Evolutionary conservation across 768 basidiomycete species (phyloP).

Genomic region (Paxillus involutus): DNA sequence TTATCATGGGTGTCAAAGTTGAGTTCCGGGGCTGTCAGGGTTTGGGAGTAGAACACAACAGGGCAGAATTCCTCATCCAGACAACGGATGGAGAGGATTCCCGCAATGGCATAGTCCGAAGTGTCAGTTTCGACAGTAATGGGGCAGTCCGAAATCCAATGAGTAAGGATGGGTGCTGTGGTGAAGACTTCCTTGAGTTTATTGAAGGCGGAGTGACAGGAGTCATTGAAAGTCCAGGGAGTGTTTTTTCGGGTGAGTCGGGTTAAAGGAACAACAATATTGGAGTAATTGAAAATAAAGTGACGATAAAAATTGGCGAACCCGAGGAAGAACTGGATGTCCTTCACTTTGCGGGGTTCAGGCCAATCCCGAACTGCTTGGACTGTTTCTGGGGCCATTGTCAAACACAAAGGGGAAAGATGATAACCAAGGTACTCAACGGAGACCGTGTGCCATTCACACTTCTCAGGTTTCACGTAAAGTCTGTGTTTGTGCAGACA

Average conservation of each 20-base stretch:
- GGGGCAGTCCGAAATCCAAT: neutral
- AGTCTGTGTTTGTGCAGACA: too few relatives aligned
- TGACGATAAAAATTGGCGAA: slow-evolving; percentile 34
- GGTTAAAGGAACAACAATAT: slow-evolving; percentile 29
- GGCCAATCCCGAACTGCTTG: slow-evolving; percentile 32
- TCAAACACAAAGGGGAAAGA: too few relatives aligned
- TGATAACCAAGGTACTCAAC: too few relatives aligned
- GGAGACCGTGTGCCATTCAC: too few relatives aligned
- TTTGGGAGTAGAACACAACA: neutral
- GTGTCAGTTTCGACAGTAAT: too few relatives aligned
- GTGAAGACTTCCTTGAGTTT: slow-evolving; percentile 3
- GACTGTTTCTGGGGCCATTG: slow-evolving; percentile 34
- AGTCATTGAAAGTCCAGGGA: slow-evolving; percentile 11
- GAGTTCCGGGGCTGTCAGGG: neutral
- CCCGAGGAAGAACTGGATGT: slow-evolving; percentile 32
- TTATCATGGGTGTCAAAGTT: too few relatives aligned
- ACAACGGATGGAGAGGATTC: too few relatives aligned
- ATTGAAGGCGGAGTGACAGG: slow-evolving; percentile 16
- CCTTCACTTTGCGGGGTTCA: slow-evolving; percentile 21
- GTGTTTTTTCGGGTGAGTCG: slow-evolving; percentile 24
- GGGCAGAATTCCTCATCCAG: too few relatives aligned
- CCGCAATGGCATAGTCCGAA: too few relatives aligned
- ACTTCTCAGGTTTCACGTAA: too few relatives aligned
- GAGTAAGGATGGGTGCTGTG: neutral
- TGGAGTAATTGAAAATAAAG: slow-evolving; percentile 35